Conservation (phyloP, 768 basidiomycete genomes). For the Xerocomellus dryophilus region DNA sequence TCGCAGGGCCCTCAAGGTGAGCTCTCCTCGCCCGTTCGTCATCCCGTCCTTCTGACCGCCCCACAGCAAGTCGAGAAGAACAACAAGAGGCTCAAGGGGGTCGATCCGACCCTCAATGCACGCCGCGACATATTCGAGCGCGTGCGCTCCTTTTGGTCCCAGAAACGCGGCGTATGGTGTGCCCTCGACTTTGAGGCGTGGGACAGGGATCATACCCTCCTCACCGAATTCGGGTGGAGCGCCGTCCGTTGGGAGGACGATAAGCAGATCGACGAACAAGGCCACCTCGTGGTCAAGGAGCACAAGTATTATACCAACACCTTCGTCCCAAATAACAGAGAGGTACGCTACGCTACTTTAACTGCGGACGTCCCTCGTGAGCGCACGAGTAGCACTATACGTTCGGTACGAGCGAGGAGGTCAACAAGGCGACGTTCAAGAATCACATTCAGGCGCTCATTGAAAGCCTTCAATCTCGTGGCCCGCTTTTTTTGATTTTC, state of each 20-base stretch:
- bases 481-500: conserved; percentile 76
- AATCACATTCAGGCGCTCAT: conserved; percentile 48
- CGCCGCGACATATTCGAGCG: conserved; percentile 68
- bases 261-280: conserved; percentile 44
- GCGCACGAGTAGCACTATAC: conserved; percentile 49
- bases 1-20: conserved; percentile 58
- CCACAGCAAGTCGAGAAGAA: conserved; percentile 70
- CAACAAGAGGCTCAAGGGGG: conserved; percentile 72
- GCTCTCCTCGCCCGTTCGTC: not conserved
- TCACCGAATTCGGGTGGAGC: conserved; percentile 86
- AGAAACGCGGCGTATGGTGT: conserved; percentile 67
- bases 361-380: not conserved
- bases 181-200: conserved; percentile 82
- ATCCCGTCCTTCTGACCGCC: not conserved
- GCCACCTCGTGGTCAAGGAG: conserved; percentile 66
- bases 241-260: conserved; percentile 54
- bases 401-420: conserved; percentile 59
- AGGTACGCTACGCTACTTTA: conserved; percentile 36
- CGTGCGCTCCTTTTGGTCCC: conserved; percentile 59
- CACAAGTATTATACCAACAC: conserved; percentile 54
- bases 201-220: conserved; percentile 68
- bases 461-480: conserved; percentile 35
- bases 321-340: conserved; percentile 61
- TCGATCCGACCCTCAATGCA: conserved; percentile 50
- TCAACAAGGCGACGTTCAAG: conserved; percentile 53